Conservation (phyloP, 306 rosid species). For the Trifolium repens region DNA sequence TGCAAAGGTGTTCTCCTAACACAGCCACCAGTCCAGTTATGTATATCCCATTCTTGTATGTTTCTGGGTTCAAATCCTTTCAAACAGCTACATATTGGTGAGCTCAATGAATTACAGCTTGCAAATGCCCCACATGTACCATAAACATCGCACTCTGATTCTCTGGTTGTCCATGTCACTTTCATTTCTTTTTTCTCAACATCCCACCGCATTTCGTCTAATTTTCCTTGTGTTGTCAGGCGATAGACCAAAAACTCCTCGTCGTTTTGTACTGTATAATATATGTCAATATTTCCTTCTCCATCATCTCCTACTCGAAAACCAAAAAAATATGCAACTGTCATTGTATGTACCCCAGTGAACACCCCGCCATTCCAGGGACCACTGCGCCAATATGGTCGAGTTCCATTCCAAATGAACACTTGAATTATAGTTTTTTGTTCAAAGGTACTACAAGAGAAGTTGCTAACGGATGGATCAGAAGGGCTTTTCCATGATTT, state of each 20-base stretch:
- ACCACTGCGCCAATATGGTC: not conserved
- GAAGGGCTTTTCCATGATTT: slow-evolving; percentile 46
- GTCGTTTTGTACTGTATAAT: too few relatives aligned
- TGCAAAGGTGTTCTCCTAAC: slow-evolving; percentile 22
- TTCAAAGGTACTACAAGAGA: not conserved
- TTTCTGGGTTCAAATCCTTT: slow-evolving; percentile 30
- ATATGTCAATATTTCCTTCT: not conserved
- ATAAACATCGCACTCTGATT: slow-evolving; percentile 32
- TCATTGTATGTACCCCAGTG: not conserved
- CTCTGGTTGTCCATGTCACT: not conserved
- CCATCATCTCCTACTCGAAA: not conserved
- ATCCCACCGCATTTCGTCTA: not conserved
- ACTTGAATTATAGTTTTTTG: not conserved
- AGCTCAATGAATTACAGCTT: slow-evolving; percentile 16
- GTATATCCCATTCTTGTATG: slow-evolving; percentile 14
- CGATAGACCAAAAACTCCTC: rapidly evolving
- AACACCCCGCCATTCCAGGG: not conserved
- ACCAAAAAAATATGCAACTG: not conserved
- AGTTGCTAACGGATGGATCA: slow-evolving; percentile 48
- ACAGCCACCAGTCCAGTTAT: slow-evolving; percentile 30
- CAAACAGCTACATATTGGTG: slow-evolving; percentile 35
- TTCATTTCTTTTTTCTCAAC: slow-evolving; percentile 9
- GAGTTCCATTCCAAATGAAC: slow-evolving; percentile 9
- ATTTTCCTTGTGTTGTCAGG: not conserved
- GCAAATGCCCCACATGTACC: slow-evolving; percentile 33